These are phyloP conservation scores for Cladorrhinum sp. DNA, from an alignment of 2,329 filamentous ascomycete genomes.

Conservation along the genomic window DNA sequence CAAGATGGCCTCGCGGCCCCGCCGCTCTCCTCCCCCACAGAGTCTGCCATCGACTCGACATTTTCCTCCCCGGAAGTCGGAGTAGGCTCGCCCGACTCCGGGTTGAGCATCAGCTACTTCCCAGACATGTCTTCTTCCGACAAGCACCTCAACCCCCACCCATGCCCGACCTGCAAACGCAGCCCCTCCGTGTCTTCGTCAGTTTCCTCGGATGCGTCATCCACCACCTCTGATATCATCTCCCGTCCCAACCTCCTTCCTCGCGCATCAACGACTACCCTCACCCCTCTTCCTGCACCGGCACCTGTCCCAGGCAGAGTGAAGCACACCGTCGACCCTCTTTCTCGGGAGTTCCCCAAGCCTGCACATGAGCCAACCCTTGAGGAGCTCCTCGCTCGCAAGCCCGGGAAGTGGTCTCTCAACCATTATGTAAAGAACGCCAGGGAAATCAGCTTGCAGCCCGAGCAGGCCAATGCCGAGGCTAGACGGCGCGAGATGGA, in stretches of 20 bases:
- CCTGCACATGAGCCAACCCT: conserved; percentile 40
- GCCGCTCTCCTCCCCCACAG: background rate
- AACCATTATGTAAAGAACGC: conserved; percentile 35
- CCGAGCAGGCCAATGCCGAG: conserved; percentile 31
- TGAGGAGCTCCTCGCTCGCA: conserved; percentile 41
- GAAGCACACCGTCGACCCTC: conserved; percentile 29
- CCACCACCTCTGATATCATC: conserved; percentile 12
- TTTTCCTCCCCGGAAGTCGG: background rate
- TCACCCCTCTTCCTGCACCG: conserved; percentile 2
- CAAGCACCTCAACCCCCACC: conserved; percentile 2
- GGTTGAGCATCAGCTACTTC: background rate
- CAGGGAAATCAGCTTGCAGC: conserved; percentile 27
- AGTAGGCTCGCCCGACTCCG: background rate
- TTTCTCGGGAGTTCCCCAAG: conserved; percentile 41
- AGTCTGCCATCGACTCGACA: background rate
- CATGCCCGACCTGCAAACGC: conserved; percentile 7
- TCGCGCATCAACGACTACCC: background rate
- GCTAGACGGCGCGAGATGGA: conserved; percentile 42
- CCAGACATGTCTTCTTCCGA: background rate
- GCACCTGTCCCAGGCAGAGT: background rate
- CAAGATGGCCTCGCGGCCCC: background rate
- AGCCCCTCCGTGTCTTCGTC: conserved; percentile 23
- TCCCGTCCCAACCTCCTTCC: background rate
- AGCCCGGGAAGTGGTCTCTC: conserved; percentile 40
- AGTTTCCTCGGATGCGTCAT: conserved; percentile 12